Percentiles rank a stretch among this genome's conserved stretches.
Evolutionary conservation across 78 protist genomes (phyloP).

Genomic region (Chrysochromulina parva): DNA sequence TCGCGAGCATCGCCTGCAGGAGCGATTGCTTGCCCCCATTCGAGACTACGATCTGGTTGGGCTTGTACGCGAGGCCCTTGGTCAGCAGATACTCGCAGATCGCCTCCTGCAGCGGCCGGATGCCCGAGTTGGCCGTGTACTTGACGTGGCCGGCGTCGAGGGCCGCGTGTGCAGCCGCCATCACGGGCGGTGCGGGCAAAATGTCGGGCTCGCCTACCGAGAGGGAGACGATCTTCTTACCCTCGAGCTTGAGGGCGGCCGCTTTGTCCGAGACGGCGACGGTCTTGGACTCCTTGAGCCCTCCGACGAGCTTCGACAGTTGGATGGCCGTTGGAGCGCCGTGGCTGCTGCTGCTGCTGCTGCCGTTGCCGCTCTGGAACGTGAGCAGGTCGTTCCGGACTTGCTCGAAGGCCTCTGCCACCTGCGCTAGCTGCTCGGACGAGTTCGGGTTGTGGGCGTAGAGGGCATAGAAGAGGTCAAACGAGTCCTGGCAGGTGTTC

Average conservation of each 20-base stretch:
- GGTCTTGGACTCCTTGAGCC: neutral
- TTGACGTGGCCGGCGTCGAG: neutral
- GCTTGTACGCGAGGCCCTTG: neutral
- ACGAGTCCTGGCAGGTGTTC: slow-evolving; percentile 28
- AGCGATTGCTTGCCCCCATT: slow-evolving; percentile 36
- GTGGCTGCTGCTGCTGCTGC: no score
- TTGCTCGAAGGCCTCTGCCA: neutral
- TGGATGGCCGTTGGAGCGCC: neutral
- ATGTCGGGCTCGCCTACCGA: slow-evolving; percentile 40
- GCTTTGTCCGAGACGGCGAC: slow-evolving; percentile 4
- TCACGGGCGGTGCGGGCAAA: neutral
- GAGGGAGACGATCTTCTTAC: neutral
- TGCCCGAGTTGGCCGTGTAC: neutral
- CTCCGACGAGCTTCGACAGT: neutral
- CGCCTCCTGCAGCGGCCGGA: neutral
- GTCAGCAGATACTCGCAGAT: neutral
- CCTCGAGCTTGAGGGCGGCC: neutral
- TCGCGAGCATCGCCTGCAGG: neutral
- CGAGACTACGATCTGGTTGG: neutral
- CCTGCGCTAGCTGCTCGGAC: neutral
- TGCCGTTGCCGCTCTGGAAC: no score
- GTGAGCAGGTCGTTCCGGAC: neutral
- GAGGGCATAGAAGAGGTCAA: slow-evolving; percentile 41
- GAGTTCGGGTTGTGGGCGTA: slow-evolving; percentile 26
- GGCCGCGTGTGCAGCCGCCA: slow-evolving; percentile 5